Evolutionary conservation across 306 rosid species (phyloP).

Genomic region (Fragaria ananassa): DNA sequence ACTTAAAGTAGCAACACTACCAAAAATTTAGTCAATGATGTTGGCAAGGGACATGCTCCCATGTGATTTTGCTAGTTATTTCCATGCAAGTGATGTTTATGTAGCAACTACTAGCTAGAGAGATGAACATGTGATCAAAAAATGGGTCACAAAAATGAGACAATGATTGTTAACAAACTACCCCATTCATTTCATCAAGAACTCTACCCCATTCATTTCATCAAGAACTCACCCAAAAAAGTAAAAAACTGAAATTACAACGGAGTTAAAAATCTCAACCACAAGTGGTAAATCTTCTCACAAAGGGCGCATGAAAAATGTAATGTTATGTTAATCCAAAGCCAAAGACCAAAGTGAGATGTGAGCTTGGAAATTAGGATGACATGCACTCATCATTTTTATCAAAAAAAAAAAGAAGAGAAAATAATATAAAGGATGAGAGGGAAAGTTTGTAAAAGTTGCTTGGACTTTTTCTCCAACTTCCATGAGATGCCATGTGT

Average conservation of each 20-base stretch:
- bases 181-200: background rate
- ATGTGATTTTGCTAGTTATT: conserved; percentile 24
- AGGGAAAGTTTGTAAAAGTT: conserved; percentile 33
- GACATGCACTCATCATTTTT: conserved; percentile 7
- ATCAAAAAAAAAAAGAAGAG: background rate
- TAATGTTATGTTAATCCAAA: conserved; percentile 2
- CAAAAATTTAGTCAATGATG: conserved; percentile 8
- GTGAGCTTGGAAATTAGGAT: conserved; percentile 6
- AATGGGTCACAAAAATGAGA: background rate
- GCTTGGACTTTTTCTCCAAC: conserved; percentile 45
- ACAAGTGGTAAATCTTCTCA: background rate
- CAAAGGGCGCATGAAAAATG: background rate
- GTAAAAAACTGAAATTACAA: background rate
- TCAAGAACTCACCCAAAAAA: background rate
- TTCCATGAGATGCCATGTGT: conserved; percentile 44
- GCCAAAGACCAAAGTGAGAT: background rate
- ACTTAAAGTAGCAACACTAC: conserved; percentile 5
- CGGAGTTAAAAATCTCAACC: background rate
- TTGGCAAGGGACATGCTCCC: conserved; percentile 6
- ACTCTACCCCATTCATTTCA: background rate
- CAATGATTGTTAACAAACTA: conserved; percentile 3
- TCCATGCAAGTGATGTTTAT: conserved; percentile 18
- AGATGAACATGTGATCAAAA: conserved; percentile 7
- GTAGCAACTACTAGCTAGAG: conserved; percentile 3
- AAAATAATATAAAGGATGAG: background rate